Conservation (phyloP, 805 yeast genomes). For the Komagataella pastoris region DNA sequence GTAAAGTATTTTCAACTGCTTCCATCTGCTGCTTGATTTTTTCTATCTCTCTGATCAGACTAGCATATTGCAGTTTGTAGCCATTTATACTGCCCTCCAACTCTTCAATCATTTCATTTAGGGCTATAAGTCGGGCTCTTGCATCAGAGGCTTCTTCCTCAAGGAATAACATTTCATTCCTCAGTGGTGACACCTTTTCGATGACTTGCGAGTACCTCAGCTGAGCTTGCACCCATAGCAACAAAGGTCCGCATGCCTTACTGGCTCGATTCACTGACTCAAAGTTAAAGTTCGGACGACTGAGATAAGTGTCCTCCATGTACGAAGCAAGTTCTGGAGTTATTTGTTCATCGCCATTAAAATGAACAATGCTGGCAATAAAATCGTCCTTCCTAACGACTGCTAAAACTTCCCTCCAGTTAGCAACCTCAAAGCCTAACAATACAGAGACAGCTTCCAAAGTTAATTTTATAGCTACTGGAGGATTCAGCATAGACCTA, state of each 20-base stretch:
- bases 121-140: conserved; percentile 56
- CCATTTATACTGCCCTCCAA: conserved; percentile 52
- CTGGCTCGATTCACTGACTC: conserved; percentile 79
- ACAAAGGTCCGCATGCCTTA: conserved; percentile 87
- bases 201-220: conserved; percentile 61
- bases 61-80: conserved; percentile 58
- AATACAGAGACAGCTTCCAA: conserved; percentile 79
- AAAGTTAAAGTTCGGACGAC: conserved; percentile 50
- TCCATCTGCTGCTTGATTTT: conserved; percentile 58
- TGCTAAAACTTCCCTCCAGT: conserved; percentile 77
- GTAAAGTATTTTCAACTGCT: conserved; percentile 43
- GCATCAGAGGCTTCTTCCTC: conserved; percentile 52
- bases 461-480: conserved; percentile 71
- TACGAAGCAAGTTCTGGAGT: conserved; percentile 33
- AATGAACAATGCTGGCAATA: conserved; percentile 61
- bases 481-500: conserved; percentile 84
- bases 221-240: conserved; percentile 86
- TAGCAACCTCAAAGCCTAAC: conserved; percentile 51
- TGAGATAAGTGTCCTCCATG: conserved; percentile 49
- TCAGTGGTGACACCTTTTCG: conserved; percentile 61
- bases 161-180: conserved; percentile 45
- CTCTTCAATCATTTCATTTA: conserved; percentile 71
- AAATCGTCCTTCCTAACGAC: conserved; percentile 81
- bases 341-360: conserved; percentile 42
- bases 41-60: conserved; percentile 69